Evolutionary conservation across 179 eudicot genomes (phyloP).

Genomic region (Drosera spatulata): DNA sequence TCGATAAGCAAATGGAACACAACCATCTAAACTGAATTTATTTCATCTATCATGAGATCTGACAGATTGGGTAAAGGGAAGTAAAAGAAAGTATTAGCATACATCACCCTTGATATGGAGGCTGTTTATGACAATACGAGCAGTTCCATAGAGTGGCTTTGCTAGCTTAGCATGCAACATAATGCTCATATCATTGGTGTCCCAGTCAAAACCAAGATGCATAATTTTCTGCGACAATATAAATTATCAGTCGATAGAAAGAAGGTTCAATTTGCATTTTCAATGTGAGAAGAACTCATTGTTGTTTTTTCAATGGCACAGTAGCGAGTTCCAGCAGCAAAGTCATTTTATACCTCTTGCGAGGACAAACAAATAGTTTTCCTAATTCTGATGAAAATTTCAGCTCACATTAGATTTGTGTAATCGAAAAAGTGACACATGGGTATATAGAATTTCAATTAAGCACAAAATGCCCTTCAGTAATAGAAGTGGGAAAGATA

Average conservation of each 20-base stretch:
- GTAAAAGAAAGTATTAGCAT: slow-evolving; percentile 20
- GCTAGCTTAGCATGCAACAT: slow-evolving; percentile 86
- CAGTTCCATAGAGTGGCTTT: slow-evolving; percentile 85
- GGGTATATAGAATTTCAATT: no score
- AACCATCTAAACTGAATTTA: not conserved
- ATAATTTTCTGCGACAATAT: slow-evolving; percentile 48
- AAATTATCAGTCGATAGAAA: not conserved
- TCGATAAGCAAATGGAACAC: not conserved
- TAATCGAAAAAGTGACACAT: no score
- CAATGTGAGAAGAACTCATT: no score
- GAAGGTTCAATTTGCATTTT: not conserved
- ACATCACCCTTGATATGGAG: slow-evolving; percentile 96
- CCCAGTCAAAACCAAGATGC: slow-evolving; percentile 88
- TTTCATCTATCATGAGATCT: not conserved
- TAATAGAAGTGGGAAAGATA: no score
- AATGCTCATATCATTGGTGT: slow-evolving; percentile 68
- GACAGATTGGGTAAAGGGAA: not conserved
- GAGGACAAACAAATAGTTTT: no score
- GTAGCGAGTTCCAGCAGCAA: no score
- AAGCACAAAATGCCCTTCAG: no score
- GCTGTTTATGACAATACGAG: slow-evolving; percentile 75
- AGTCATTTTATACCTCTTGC: no score
- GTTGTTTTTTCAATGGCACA: no score
- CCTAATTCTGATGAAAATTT: no score
- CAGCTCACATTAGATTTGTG: no score